Conservation (phyloP, 768 basidiomycete species). For the Rhodosporidiobolus sp. region DNA sequence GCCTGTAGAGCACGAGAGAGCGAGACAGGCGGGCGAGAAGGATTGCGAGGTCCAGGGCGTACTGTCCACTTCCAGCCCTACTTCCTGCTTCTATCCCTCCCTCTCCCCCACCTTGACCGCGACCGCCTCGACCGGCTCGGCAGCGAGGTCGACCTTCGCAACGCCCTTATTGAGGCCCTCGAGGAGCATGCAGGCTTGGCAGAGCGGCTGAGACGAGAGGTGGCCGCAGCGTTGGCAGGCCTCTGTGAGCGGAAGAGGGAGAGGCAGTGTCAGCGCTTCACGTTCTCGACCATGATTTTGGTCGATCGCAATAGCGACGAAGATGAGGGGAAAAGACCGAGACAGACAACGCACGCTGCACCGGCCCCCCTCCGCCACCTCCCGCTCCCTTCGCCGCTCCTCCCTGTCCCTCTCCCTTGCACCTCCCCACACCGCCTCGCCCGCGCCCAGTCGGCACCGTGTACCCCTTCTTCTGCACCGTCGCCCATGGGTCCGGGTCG, state of each 20-base stretch:
- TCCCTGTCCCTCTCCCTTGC: not conserved
- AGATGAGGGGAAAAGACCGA: not conserved
- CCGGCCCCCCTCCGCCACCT: constrained; percentile 10
- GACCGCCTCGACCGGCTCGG: no score
- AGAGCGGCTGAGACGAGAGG: constrained; percentile 94
- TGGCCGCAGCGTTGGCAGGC: constrained; percentile 89
- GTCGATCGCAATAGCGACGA: no score
- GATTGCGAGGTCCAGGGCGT: no score
- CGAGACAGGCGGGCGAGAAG: no score
- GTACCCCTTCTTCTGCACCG: constrained; percentile 5
- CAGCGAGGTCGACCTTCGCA: constrained; percentile 34
- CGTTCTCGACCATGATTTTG: no score
- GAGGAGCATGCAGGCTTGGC: constrained; percentile 56
- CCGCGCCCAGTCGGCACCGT: not conserved
- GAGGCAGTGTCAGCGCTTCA: not conserved
- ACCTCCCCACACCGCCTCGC: not conserved
- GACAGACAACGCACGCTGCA: constrained; percentile 31
- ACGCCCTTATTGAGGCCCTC: constrained; percentile 44
- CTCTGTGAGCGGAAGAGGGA: constrained; percentile 55
- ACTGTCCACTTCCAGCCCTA: not conserved
- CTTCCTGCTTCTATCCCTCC: not conserved
- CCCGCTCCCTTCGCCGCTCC: not conserved
- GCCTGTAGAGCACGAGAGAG: no score
- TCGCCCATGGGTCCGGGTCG: constrained; percentile 16
- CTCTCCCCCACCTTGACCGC: no score